Evolutionary conservation across 2,329 filamentous ascomycete genomes (phyloP).

Genomic region (Exophiala calicioides): DNA sequence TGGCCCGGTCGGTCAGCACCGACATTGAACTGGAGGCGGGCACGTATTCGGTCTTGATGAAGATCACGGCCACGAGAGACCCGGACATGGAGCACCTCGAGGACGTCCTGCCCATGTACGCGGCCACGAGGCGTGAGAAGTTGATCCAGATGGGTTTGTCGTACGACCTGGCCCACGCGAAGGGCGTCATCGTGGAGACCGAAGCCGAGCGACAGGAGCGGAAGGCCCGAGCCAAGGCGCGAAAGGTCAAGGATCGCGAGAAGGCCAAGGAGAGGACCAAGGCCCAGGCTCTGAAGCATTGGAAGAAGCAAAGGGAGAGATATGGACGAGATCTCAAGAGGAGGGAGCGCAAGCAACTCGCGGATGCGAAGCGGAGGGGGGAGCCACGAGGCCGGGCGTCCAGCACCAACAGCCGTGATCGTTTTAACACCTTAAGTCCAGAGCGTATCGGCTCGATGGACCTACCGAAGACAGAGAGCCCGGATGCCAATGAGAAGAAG

Average conservation of each 20-base stretch:
- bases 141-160: constrained; percentile 54
- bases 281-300: constrained; percentile 43
- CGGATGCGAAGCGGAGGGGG: background rate
- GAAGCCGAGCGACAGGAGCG: constrained; percentile 32
- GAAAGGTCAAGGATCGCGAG: constrained; percentile 37
- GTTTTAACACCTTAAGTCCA: no score
- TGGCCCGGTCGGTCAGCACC: constrained; percentile 73
- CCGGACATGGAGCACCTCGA: constrained; percentile 45
- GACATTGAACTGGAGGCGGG: constrained; percentile 75
- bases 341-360: constrained; percentile 31
- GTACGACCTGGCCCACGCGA: constrained; percentile 50
- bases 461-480: no score
- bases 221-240: constrained; percentile 29
- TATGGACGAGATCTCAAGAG: constrained; percentile 37
- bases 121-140: constrained; percentile 68
- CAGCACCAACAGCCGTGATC: no score
- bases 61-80: constrained; percentile 67
- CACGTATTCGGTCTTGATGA: constrained; percentile 73
- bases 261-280: constrained; percentile 42
- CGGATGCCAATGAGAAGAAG: no score
- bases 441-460: no score
- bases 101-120: constrained; percentile 66
- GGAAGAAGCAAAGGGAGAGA: constrained; percentile 43
- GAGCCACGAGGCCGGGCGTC: background rate
- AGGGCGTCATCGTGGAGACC: constrained; percentile 41